These are phyloP conservation scores for Saccharum spontaneum DNA, from an alignment of 176 grass and related monocot species.

Conservation along the genomic window DNA sequence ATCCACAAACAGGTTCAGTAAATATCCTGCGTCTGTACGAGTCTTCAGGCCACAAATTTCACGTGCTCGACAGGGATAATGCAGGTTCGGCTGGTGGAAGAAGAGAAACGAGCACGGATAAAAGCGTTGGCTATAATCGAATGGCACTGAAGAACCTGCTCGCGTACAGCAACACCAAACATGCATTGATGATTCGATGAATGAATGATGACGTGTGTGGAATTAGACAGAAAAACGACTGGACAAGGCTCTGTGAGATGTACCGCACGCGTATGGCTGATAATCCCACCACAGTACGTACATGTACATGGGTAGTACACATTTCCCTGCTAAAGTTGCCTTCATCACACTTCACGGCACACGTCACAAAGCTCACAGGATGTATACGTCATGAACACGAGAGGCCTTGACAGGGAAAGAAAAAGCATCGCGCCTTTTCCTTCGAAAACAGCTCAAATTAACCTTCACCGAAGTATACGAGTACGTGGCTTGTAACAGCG, in stretches of 20 bases:
- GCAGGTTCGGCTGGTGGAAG: not conserved
- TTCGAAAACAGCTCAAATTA: too few relatives aligned
- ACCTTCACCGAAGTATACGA: too few relatives aligned
- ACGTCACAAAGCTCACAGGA: not conserved
- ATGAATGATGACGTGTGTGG: not conserved
- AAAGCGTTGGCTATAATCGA: not conserved
- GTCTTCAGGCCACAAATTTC: not conserved
- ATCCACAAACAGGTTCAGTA: not conserved
- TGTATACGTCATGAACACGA: not conserved
- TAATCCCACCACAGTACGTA: not conserved
- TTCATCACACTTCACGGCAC: conserved; percentile 7
- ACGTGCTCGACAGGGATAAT: not conserved
- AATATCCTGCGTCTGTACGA: not conserved
- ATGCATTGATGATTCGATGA: not conserved
- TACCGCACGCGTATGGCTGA: not conserved
- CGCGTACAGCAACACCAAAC: not conserved
- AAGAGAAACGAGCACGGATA: not conserved
- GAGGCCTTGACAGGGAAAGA: not conserved
- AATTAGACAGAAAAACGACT: not conserved
- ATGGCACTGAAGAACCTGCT: not conserved
- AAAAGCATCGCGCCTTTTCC: not conserved
- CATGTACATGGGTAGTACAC: not conserved
- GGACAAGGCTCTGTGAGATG: not conserved
- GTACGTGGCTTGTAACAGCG: not conserved
- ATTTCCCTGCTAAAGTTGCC: not conserved